Conservation (phyloP, 306 rosid species). For the Corylus avellana region DNA sequence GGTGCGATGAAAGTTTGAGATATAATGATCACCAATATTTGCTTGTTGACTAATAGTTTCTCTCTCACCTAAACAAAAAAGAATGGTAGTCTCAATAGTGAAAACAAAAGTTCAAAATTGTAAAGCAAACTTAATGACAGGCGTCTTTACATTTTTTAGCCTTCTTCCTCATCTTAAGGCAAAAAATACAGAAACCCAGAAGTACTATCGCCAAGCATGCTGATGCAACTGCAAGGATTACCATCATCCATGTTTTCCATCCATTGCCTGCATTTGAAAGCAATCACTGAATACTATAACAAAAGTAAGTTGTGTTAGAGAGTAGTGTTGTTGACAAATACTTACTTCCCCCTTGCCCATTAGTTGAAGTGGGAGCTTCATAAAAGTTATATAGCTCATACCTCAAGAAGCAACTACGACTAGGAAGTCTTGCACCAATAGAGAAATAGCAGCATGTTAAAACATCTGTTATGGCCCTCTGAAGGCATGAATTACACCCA, state of each 20-base stretch:
- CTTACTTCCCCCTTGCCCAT: slow-evolving; percentile 34
- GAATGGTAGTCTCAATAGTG: neutral
- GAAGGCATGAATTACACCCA: slow-evolving; percentile 50
- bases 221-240: slow-evolving; percentile 12
- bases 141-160: neutral
- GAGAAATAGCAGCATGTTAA: slow-evolving; percentile 39
- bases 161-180: neutral
- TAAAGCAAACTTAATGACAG: neutral
- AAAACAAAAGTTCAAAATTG: neutral
- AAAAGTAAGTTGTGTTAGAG: neutral
- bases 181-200: slow-evolving; percentile 28
- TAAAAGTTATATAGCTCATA: slow-evolving; percentile 61
- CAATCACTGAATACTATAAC: neutral
- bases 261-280: slow-evolving; percentile 36
- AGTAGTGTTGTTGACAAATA: neutral
- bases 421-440: slow-evolving; percentile 58
- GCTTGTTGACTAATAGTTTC: neutral
- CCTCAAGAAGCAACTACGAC: slow-evolving; percentile 61
- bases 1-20: neutral
- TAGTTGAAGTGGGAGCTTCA: slow-evolving; percentile 19
- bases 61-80: slow-evolving; percentile 22
- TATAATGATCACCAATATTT: neutral
- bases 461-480: slow-evolving; percentile 39
- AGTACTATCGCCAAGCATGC: slow-evolving; percentile 33
- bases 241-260: slow-evolving; percentile 36